Conservation (phyloP, 83 land plant genomes). For the Larix sibirica region DNA sequence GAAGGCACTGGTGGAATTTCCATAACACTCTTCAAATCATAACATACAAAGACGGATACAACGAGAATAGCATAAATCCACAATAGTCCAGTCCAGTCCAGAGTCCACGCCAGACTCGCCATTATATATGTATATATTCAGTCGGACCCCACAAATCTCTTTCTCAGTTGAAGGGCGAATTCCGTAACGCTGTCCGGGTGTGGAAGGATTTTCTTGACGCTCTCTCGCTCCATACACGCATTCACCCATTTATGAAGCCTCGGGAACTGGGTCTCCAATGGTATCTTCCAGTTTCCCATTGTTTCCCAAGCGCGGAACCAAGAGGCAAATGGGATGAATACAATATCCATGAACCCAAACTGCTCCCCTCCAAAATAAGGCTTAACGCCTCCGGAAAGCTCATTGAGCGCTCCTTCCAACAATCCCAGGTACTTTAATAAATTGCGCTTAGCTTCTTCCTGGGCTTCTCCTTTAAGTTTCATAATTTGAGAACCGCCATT, state of each 20-base stretch:
- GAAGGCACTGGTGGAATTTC: too few relatives aligned
- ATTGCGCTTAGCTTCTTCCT: conserved; percentile 7
- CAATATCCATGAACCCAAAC: conserved; percentile 9
- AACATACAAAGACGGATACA: too few relatives aligned
- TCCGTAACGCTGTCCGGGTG: not conserved
- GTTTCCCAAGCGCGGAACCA: conserved; percentile 19
- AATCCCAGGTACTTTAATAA: not conserved
- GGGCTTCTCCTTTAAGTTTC: not conserved
- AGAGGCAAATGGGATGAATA: not conserved
- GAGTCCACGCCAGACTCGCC: too few relatives aligned
- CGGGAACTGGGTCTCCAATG: conserved; percentile 14
- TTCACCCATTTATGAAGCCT: conserved; percentile 13
- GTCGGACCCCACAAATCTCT: not conserved
- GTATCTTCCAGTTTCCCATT: not conserved
- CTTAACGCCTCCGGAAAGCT: conserved; percentile 2
- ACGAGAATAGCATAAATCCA: too few relatives aligned
- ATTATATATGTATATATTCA: too few relatives aligned
- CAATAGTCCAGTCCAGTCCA: too few relatives aligned
- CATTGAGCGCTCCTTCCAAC: conserved; percentile 14
- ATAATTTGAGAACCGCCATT: not conserved
- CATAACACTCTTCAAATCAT: too few relatives aligned
- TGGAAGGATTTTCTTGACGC: not conserved
- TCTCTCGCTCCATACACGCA: conserved; percentile 19
- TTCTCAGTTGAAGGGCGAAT: not conserved
- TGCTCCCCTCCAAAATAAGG: conserved; percentile 5